Evolutionary conservation across 2,329 filamentous ascomycete species (phyloP), one percentile per base, ranked within the genome.

Genomic region (Geosmithia putterillii): DNA sequence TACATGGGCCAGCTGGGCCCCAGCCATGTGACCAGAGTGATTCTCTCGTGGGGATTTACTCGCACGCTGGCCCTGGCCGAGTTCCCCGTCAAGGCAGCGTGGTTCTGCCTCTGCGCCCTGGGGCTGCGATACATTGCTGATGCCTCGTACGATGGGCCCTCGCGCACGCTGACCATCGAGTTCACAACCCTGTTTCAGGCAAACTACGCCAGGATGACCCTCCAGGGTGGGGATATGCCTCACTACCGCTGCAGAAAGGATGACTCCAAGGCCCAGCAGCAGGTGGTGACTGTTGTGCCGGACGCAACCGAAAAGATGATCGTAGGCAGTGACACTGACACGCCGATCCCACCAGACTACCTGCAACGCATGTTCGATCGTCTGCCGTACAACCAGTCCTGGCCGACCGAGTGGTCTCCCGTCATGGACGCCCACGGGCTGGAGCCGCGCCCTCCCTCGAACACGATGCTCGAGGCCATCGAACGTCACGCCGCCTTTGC

Each of bases 61-160:
- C 42, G 42, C 36, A 18, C 36, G n/a, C 12, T 39, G 21, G 19
- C 15, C 14, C 34, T 20, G 6, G n/a, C 17, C 21, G 17, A 37
- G 1, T 41, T 44, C 21, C 43, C 43, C 4, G 18, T 21, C 7
- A n/a, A 41, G 28, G 32, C 28, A 7, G 38, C 41, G 12, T 38
- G 25, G 25, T 44, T 44, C 43, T 25, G 17, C 28, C 38, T 41
- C 34, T n/a, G 25, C 12, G 28, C 43, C 21, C 12, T 41, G 7
- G 38, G 38, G 9, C 28, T 23, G 41, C 43, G 48, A 25, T 40
- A 40, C 35, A 46, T 50, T 35, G 44, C 49, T 25, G 45, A 49
- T 21, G 47, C 47, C 7, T 15, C 7, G 14, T 41, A 41, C 34
- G 34, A 38, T 6, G 19, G 15, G 18, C 15, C 9, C 14, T 17